Percentiles rank a stretch among this genome's conserved stretches.
phyloP scores from a whole-genome alignment of 2,329 filamentous ascomycete species.

The Ophiosphaerella narmari region DNA sequence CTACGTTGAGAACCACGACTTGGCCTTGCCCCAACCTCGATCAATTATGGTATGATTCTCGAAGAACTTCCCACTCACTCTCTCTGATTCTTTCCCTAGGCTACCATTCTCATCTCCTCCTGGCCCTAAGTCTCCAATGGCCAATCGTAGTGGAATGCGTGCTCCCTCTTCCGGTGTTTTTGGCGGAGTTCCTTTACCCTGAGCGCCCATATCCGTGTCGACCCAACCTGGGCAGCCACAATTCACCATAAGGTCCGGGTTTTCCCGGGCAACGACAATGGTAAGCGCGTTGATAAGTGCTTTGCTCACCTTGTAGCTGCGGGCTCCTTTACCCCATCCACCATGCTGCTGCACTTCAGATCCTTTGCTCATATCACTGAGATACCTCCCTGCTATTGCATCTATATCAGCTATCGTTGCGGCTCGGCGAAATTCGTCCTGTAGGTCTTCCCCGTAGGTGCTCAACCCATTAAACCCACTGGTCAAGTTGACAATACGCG shows the following conservation, averaged over 20 bases:
- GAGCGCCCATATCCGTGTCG: constrained; percentile 28
- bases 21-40: constrained; percentile 15
- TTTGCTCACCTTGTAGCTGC: constrained; percentile 31
- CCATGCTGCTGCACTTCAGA: constrained; percentile 1
- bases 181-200: constrained; percentile 16
- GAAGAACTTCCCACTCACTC: constrained; percentile 18
- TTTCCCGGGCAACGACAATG: constrained; percentile 14
- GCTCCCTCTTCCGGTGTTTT: constrained; percentile 24
- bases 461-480: constrained; percentile 11
- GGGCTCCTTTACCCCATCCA: constrained; percentile 14
- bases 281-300: constrained; percentile 23
- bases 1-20: constrained; percentile 6
- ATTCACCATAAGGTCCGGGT: constrained; percentile 12
- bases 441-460: constrained; percentile 7
- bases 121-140: constrained; percentile 18
- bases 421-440: constrained; percentile 3
- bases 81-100: constrained; percentile 1
- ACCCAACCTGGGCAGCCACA: constrained; percentile 30
- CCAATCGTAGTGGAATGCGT: constrained; percentile 15
- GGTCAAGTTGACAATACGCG: constrained; percentile 24
- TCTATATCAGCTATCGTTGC: constrained; percentile 6
- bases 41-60: constrained; percentile 16
- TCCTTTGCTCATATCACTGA: not conserved
- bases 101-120: constrained; percentile 10
- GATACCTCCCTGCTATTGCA: constrained; percentile 5